These are phyloP conservation scores for Cystoisospora suis DNA, from an alignment of 169 alveolate genomes.

Conservation along the genomic window DNA sequence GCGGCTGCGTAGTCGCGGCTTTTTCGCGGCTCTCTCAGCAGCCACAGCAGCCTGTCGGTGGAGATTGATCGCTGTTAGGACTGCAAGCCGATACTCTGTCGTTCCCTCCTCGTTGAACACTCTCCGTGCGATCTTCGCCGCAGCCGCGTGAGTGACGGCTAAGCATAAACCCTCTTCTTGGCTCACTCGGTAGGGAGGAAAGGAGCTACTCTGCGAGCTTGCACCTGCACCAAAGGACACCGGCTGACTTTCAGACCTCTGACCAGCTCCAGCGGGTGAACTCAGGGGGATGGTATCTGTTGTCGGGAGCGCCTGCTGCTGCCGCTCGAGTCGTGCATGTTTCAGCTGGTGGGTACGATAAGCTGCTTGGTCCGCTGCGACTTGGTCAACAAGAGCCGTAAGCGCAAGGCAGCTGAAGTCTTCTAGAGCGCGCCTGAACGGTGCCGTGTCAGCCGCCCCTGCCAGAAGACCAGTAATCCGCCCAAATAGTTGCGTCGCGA, in stretches of 20 bases:
- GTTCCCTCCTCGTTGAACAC: conserved; percentile 10
- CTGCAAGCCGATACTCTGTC: not conserved
- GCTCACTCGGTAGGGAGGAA: too few species aligned
- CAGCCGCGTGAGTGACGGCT: conserved; percentile 18
- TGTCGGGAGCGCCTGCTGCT: too few species aligned
- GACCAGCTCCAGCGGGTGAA: not conserved
- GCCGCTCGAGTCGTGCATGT: too few species aligned
- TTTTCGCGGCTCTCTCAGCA: not conserved
- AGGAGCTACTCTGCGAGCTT: too few species aligned
- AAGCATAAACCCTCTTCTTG: not conserved
- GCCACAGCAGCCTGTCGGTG: not conserved
- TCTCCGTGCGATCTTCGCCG: not conserved
- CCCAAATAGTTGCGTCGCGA: not conserved
- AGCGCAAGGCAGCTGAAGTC: conserved; percentile 12
- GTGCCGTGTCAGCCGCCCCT: not conserved
- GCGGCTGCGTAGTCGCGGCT: not conserved
- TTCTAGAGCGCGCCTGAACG: not conserved
- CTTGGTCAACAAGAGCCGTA: not conserved
- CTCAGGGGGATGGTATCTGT: too few species aligned
- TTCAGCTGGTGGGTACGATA: not conserved
- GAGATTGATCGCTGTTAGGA: not conserved
- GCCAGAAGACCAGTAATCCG: not conserved
- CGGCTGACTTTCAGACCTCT: not conserved
- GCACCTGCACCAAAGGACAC: too few species aligned
- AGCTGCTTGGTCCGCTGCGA: not conserved